Base-by-base conservation (phyloP, 2,329 filamentous ascomycete genomes). In the Fusarium sp. region DNA sequence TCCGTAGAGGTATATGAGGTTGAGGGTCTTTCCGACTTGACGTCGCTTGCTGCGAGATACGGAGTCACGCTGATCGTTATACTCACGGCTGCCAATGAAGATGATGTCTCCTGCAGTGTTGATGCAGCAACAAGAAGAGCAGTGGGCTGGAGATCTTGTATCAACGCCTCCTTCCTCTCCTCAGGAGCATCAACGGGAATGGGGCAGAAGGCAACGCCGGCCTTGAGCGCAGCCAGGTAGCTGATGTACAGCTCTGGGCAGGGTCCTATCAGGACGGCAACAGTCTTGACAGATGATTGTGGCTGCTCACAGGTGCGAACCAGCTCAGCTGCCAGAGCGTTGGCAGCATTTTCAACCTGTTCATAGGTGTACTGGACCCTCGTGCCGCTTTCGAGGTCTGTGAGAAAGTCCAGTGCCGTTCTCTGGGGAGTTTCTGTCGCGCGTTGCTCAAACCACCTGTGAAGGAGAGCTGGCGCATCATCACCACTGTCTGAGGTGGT, bases 201-300 rank as follows among this genome's bases (percentile, higher is more conserved):
- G 0, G 66, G 66, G 6, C 66, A 68, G 6, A 68, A 68, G 1
- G 66, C n/a, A 3, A 61, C 10, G 7, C 60, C 66, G 3, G 54
- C 44, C 10, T 68, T 69, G 1, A 56, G 34, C 11, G 40, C 54
- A 10, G 65, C 66, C 1, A 68, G 1, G 6, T 68, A 69, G 1
- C 60, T 56, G 12, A 69, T 39, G 12, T 66, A 68, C 4, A 68
- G 50, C 3, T 69, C 65, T 3, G 65, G 66, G 0, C 60, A 66
- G 10, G 66, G 44, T 1, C 65, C 66, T 1, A 68, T 56, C 0
- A 52, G 18, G 1, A 68, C 31, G 0, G 65, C 65, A 10, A 65
- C 31, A 1, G 50, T 61, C 10, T 44, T 69, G 9, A 44, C 9
- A 1, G 50, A 36, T n/a, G 31, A 3, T 4, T n/a, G 18, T 1